Evolutionary conservation across 306 rosid species (phyloP), one percentile per base, ranked within the genome.

Genomic region (Sophora flavescens): DNA sequence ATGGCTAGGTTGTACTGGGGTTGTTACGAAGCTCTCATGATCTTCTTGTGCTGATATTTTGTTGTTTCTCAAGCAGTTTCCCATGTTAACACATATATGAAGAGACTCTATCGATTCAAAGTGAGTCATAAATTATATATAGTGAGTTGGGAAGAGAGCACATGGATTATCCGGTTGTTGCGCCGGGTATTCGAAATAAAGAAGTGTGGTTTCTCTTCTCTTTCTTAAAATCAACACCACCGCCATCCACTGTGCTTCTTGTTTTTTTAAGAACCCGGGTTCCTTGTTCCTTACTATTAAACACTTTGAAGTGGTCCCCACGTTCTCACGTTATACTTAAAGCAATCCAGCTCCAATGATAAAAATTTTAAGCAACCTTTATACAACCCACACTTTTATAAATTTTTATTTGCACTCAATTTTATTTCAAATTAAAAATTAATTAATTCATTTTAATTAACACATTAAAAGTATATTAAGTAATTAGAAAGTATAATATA

Each of bases 91-190:
- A 32, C n/a, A 44, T 22, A 22, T 22, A 22, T 10, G 66, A 57
- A 50, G 53, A 74, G 64, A 13, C 47, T 67, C 26, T 7, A 13
- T 1, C 22, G 22, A 22, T 17, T 12, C 41, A 52, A 61, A 41
- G 22, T 35, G 76, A 65, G 33, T 1, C n/a, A 73, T 63, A 75
- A 56, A 72, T 22, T 22, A 22, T 22, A 22, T 22, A 22, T 74
- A 77, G 6, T 60, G 26, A 63, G 64, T 16, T 41, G 35, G 50
- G 39, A 30, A 10, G 79, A 64, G 74, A 53, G 90, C 97, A 94
- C 97, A 90, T 91, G 97, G 84, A 38, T 53, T 47, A 48, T 76
- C 96, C 97, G 85, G 16, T 80, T 77, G 38, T 86, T 85, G 85
- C 92, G 98, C 83, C 94, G 89, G 65, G 76, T 22, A 28, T 54